A percentile compares a stretch with the other conserved stretches of the same genome.
These are phyloP conservation scores for Aureobasidium pullulans DNA, from an alignment of 2,329 filamentous ascomycete genomes.

Conservation along the genomic window DNA sequence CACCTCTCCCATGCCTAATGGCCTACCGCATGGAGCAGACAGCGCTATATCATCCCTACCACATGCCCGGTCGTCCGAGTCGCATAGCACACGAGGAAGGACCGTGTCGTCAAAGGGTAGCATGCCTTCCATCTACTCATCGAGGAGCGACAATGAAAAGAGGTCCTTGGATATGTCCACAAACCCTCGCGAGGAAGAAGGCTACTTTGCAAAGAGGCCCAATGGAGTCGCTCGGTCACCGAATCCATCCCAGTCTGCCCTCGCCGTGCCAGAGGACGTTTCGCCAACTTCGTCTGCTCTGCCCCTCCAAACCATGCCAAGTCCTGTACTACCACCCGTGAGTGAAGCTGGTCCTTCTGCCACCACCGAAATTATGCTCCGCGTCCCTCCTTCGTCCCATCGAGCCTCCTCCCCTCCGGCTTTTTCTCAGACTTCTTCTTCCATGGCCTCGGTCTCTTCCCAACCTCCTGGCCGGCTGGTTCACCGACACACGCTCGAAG, in stretches of 20 bases:
- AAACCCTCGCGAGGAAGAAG: conserved; percentile 30
- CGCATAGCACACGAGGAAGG: conserved; percentile 7
- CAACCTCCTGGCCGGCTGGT: conserved; percentile 53
- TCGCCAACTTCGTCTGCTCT: not conserved
- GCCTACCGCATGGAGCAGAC: conserved; percentile 26
- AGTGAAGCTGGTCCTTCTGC: conserved; percentile 18
- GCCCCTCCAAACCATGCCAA: conserved; percentile 8
- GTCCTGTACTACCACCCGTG: conserved; percentile 21
- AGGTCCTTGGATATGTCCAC: conserved; percentile 17
- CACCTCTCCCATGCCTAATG: conserved; percentile 16
- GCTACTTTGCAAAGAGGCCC: conserved; percentile 35
- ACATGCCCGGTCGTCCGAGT: conserved; percentile 45
- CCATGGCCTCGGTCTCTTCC: conserved; percentile 43
- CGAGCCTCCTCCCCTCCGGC: conserved; percentile 32
- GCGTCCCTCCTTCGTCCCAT: conserved; percentile 19
- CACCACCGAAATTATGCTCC: conserved; percentile 20
- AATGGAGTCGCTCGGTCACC: conserved; percentile 27
- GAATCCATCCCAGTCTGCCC: conserved; percentile 7
- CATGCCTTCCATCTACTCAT: conserved; percentile 19
- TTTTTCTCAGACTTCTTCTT: conserved; percentile 23
- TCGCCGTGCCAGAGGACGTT: not conserved
- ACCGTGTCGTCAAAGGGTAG: conserved; percentile 6
- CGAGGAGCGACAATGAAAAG: conserved; percentile 25
- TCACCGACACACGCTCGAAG: conserved; percentile 82
- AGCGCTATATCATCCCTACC: conserved; percentile 50